These are phyloP conservation scores for Elaeis guineensis DNA, from an alignment of 176 grass and related monocot species.

Conservation along the genomic window DNA sequence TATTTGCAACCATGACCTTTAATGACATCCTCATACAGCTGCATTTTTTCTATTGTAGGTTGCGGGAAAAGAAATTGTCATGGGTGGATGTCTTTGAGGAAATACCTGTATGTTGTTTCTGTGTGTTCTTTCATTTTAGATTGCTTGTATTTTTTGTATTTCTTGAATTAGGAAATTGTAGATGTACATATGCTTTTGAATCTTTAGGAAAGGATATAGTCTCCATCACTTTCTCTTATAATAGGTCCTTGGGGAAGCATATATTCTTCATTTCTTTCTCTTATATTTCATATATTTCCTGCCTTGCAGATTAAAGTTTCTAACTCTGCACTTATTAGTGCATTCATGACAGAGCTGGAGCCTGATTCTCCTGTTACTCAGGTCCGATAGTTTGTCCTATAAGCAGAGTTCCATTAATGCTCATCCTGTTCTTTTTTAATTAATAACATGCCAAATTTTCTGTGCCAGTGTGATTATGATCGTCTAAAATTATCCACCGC, in stretches of 20 bases:
- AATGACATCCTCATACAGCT: not conserved
- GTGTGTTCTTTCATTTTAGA: not conserved
- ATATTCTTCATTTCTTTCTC: not conserved
- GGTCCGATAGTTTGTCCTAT: constrained; percentile 29
- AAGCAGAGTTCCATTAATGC: not conserved
- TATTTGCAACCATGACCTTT: too few species aligned
- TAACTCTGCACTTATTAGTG: constrained; percentile 94
- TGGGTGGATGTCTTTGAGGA: constrained; percentile 99
- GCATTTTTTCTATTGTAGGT: constrained; percentile 30
- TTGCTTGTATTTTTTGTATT: not conserved
- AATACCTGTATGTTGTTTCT: constrained; percentile 58
- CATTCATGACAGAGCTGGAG: constrained; percentile 95
- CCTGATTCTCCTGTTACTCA: constrained; percentile 81
- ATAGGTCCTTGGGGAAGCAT: too few species aligned
- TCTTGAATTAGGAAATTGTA: too few species aligned
- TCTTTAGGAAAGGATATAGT: too few species aligned
- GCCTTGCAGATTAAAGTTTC: constrained; percentile 82
- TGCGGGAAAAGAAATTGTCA: constrained; percentile 97
- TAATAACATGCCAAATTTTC: too few species aligned
- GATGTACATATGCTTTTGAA: too few species aligned
- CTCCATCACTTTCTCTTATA: too few species aligned
- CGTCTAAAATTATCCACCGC: constrained; percentile 91
- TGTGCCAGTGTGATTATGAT: constrained; percentile 77
- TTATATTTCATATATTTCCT: not conserved
- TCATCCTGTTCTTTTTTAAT: too few species aligned